phyloP scores from a whole-genome alignment of 1,284 basidiomycete genomes.

The Peniophora sp. region DNA sequence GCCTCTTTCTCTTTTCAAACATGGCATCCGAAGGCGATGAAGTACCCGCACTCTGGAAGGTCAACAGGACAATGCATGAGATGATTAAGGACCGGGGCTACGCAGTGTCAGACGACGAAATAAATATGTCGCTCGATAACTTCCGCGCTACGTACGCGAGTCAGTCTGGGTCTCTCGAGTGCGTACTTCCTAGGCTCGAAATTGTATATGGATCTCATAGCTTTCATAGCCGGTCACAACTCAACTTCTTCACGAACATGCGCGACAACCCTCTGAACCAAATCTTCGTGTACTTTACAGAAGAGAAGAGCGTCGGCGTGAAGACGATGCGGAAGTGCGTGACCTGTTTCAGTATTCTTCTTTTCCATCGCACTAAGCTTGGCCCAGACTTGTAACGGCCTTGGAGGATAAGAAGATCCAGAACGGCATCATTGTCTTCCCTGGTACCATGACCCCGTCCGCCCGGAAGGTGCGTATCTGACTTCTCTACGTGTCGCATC shows the following conservation, averaged over 20 bases:
- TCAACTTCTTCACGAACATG: constrained; percentile 84
- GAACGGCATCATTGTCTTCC: constrained; percentile 92
- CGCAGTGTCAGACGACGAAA: constrained; percentile 86
- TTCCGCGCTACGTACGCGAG: constrained; percentile 68
- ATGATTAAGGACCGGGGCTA: constrained; percentile 92
- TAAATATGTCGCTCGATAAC: constrained; percentile 72
- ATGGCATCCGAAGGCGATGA: constrained; percentile 66
- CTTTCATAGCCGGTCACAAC: constrained; percentile 62
- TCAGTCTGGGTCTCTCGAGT: constrained; percentile 62
- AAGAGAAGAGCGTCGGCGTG: constrained; percentile 88
- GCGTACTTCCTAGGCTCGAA: constrained; percentile 11
- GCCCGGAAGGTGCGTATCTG: constrained; percentile 87
- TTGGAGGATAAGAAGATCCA: constrained; percentile 87
- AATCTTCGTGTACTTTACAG: constrained; percentile 92
- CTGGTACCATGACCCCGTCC: constrained; percentile 93
- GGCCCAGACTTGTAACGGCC: constrained; percentile 72
- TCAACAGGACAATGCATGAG: constrained; percentile 95
- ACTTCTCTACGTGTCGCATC: constrained; percentile 6
- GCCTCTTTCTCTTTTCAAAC: constrained; percentile 13
- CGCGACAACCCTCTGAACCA: constrained; percentile 65
- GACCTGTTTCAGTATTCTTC: constrained; percentile 1
- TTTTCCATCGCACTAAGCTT: constrained; percentile 1
- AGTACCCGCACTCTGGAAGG: constrained; percentile 86
- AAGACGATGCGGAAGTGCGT: constrained; percentile 93
- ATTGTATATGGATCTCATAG: background rate